Conservation (phyloP, 352 stramenopile genomes). For the Globisporangium solare region DNA sequence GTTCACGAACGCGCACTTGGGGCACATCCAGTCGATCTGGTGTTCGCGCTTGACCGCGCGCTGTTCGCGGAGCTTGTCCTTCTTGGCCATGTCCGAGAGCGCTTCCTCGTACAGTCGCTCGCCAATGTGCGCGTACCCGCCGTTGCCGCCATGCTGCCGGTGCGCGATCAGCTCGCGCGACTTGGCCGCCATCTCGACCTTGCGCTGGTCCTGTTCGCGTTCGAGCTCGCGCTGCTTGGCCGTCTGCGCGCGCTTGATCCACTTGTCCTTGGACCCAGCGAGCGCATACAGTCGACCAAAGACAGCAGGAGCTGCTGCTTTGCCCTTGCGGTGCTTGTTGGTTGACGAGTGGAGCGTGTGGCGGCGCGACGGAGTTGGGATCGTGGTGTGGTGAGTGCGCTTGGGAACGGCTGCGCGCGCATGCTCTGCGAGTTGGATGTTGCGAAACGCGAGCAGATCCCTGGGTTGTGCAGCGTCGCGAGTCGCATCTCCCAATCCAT, state of each 20-base stretch:
- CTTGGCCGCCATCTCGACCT: slow-evolving; percentile 56
- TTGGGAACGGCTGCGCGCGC: slow-evolving; percentile 8
- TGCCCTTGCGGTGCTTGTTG: slow-evolving; percentile 21
- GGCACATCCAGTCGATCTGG: slow-evolving; percentile 73
- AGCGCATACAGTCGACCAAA: slow-evolving; percentile 68
- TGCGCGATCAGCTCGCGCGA: slow-evolving; percentile 52
- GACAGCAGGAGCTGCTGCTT: slow-evolving; percentile 24
- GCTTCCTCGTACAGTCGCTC: slow-evolving; percentile 75
- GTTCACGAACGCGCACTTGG: slow-evolving; percentile 71
- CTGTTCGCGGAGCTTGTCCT: slow-evolving; percentile 39
- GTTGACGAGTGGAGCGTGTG: slow-evolving; percentile 7
- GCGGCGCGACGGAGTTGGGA: slow-evolving; percentile 9
- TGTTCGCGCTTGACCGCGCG: slow-evolving; percentile 37
- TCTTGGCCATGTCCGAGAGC: slow-evolving; percentile 59
- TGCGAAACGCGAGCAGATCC: slow-evolving; percentile 30
- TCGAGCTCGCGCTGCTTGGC: slow-evolving; percentile 52
- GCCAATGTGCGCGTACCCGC: slow-evolving; percentile 59
- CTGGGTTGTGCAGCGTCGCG: slow-evolving; percentile 7
- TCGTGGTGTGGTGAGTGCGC: neutral
- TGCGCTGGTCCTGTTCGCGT: slow-evolving; percentile 34
- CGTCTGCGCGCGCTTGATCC: slow-evolving; percentile 67
- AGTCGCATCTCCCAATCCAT: neutral
- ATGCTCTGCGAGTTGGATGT: slow-evolving; percentile 33
- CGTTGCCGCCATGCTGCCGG: slow-evolving; percentile 22
- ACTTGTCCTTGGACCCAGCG: slow-evolving; percentile 67